Base-by-base conservation (phyloP, 768 basidiomycete species). In the Macrolepiota fuliginosa region DNA sequence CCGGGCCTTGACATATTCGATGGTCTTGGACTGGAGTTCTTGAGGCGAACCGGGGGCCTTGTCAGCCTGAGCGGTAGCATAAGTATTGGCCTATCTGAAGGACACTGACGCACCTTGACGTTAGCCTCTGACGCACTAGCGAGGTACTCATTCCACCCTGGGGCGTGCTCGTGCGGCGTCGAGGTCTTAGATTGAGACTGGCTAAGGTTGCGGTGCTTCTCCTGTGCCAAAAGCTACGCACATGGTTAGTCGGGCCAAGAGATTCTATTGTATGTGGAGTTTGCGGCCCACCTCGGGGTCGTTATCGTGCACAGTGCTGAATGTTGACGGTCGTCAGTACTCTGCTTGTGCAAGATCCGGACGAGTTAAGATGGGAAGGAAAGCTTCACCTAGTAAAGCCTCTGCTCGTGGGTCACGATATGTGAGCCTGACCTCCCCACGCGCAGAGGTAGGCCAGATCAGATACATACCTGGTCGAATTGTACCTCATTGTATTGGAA, bases 81-180 rank as follows among this genome's bases (percentile, higher is more conserved):
- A 35, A 17, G 47, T 29, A 59, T 64, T 49, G 62, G 52, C 10
- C 17, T 13, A 42, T 29, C 24, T 29, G 17, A 22, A 4, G 32
- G 7, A 29, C 13, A 7, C 36, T 39, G 40, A 22, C 66, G 51
- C 51, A 83, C 88, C 81, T 90, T 90, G 50, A 89, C 76, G 17
- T 75, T 72, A 3, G 89, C 89, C 71, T 90, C 89, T 1, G 89
- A 89, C 11, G 78, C 63, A 58, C 79, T 81, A 0, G 89, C 89
- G 12, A 90, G 79, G 25, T 72, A 70, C 65, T 90, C 89, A 63
- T 89, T 89, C 89, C 89, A 90, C 1, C 88, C 89, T 2, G 87
- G 88, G 0, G 88, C 86, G 63, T 82, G 69, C 11, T 78, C 65
- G 58, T 81, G 79, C 10, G 83, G 79, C 1, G 83, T 77, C 2